Evolutionary conservation across 1,139 yeast genomes (phyloP).

Genomic region (Lodderomyces elongisporus): DNA sequence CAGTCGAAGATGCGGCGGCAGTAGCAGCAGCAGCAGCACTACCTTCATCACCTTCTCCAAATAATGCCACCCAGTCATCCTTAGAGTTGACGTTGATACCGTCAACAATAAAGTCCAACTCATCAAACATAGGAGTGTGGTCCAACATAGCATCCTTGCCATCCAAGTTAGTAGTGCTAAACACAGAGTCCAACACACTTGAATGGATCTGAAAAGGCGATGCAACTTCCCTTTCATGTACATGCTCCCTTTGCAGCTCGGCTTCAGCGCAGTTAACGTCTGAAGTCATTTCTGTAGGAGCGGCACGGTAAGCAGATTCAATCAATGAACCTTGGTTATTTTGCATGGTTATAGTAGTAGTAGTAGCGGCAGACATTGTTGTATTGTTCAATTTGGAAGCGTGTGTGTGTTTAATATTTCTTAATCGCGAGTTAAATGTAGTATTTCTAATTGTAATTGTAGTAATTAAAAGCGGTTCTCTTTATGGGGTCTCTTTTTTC

Average conservation of each 20-base stretch:
- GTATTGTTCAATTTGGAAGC: constrained; percentile 4
- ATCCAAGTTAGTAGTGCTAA: constrained; percentile 41
- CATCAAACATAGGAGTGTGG: constrained; percentile 65
- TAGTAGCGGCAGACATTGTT: constrained; percentile 23
- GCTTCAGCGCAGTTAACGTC: too few relatives aligned
- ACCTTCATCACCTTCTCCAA: constrained; percentile 34
- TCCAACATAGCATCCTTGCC: constrained; percentile 30
- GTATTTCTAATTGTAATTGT: too few relatives aligned
- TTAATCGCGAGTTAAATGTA: too few relatives aligned
- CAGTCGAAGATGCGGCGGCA: constrained; percentile 21
- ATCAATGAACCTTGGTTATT: constrained; percentile 1
- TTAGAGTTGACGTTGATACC: constrained; percentile 42
- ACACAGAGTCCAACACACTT: constrained; percentile 58
- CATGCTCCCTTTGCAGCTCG: background rate
- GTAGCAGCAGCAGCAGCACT: constrained; percentile 2
- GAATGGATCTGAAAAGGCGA: constrained; percentile 53
- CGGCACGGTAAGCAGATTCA: constrained; percentile 4
- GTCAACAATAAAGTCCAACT: constrained; percentile 43
- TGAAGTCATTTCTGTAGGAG: too few relatives aligned
- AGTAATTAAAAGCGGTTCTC: too few relatives aligned
- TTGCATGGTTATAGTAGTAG: constrained; percentile 6
- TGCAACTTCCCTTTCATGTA: constrained; percentile 9
- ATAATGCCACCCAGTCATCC: constrained; percentile 63
- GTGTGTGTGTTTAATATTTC: too few relatives aligned
- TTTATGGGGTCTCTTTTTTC: too few relatives aligned